Conservation (phyloP, 2,329 filamentous ascomycete genomes). For the Pseudogymnoascus verrucosus region DNA sequence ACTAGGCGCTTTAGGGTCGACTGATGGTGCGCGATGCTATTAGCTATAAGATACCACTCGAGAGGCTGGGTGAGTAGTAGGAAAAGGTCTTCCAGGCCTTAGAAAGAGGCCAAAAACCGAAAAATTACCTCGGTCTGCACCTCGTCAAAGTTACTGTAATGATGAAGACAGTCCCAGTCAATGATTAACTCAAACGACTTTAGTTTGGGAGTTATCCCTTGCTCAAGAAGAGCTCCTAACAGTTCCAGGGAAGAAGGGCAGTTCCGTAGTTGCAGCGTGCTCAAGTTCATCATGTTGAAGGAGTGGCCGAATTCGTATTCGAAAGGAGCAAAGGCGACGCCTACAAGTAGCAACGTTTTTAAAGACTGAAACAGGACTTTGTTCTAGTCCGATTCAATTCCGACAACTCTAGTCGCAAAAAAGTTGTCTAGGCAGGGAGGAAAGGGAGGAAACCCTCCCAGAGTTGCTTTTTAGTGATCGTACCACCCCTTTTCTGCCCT, state of each 20-base stretch:
- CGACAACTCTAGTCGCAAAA: not conserved
- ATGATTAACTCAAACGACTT: not conserved
- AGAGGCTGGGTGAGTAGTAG: not conserved
- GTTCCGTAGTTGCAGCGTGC: not conserved
- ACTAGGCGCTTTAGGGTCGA: not conserved
- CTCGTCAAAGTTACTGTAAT: not conserved
- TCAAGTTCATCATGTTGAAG: not conserved
- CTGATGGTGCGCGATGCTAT: not conserved
- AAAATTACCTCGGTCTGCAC: not conserved
- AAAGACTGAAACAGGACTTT: not conserved
- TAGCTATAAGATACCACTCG: not conserved
- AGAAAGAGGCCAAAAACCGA: not conserved
- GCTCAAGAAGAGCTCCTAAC: not conserved
- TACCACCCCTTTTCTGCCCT: not conserved
- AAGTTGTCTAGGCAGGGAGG: not conserved
- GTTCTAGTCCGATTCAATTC: not conserved
- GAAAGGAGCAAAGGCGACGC: not conserved
- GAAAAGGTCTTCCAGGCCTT: not conserved
- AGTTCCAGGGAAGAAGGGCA: not conserved
- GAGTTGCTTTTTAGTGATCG: not conserved
- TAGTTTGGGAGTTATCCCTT: not conserved
- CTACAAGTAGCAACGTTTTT: not conserved
- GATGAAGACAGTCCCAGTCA: not conserved
- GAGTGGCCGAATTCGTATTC: not conserved
- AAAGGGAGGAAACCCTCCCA: not conserved